Evolutionary conservation across 2,329 filamentous ascomycete species (phyloP), one percentile per base, ranked within the genome.

Genomic region (Fusarium veterinarium): DNA sequence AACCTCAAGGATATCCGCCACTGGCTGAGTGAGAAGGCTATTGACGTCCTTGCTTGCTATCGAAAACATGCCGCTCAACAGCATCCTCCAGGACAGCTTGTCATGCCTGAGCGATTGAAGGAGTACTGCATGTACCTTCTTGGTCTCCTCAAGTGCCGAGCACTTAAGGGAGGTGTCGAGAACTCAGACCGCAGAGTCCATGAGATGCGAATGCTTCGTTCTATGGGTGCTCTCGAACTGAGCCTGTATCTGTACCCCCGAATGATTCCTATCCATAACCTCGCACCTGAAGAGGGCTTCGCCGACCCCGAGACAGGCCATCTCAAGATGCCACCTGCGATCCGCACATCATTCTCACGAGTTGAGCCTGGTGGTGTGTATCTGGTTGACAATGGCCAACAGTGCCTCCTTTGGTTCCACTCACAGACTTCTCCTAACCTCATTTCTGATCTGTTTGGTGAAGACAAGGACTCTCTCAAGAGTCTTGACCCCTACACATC

Each of bases 121-220:
- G 96, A 99, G 80, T 95, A 97, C 77, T 91, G 93, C 78, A 98
- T 99, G 95, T 98, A 96, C 82, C 93, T 97, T 83, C 91, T 99
- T 14, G 92, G 93, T 52, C 85, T 98, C 72, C 84, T 97, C 80
- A 99, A 99, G 82, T 95, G 91, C 63, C 91, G 96, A 64, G 95
- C 95, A 6, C 95, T 98, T 85, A 98, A 98, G 85, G 93, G 93
- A 57, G 95, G 95, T 64, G 91, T 92, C 74, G 96, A 99, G 82
- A 93, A 94, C 40, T 94, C 93, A 14, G 96, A 99, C 81, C 91
- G 96, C 70, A 89, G 96, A 71, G 92, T 97, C 19, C 93, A 98
- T 78, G 95, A 98, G 79, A 91, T 97, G 87, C 91, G 95, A 58
- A 91, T 97, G 89, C 88, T 99, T 69, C 93, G 93, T 65, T 91